Base-by-base conservation (phyloP, 495 filamentous ascomycete genomes). In the Lophiostoma macrostomum region DNA sequence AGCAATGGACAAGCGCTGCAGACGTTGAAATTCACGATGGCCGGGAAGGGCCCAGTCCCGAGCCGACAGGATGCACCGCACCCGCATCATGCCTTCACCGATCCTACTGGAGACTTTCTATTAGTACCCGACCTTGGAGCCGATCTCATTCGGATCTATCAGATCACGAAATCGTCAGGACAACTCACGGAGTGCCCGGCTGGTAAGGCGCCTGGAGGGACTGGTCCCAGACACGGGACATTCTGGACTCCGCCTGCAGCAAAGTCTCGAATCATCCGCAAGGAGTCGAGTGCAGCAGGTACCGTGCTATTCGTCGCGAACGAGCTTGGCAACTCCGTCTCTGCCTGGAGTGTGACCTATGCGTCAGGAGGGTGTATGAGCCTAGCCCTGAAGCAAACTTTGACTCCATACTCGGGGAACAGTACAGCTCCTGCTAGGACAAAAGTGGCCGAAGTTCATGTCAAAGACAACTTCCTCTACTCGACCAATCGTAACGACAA, bases 291-390 rank as follows among this genome's bases (percentile, higher is more conserved):
- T 1, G 46, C 55, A 19, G 56, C 61, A 39, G 22, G 44, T n/a
- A 68, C 66, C 6, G 38, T 64, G 48, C 60, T 73, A 2, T 77
- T 72, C 68, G 71, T 67, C 1, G 60, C 74, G 19, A 76, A 76
- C 61, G 75, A 77, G 63, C 69, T 77, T 8, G 66, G 68, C 36
- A 76, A 75, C 63, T 72, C 70, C 0, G 72, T 76, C 5, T 71
- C 74, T 0, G 56, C 67, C 3, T 77, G 72, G 71, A 63, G 60
- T 28, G 67, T 71, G 0, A 24, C 60, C 16, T 75, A 75, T 63
- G 50, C 60, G 4, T 31, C 42, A 0, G 25, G 19, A 16, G 61
- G 63, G 3, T 59, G 56, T 36, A 25, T 59, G 24, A 47, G 40
- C 10, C 32, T 59, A 13, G 29, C 39, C n/a, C 24, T 39, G n/a